Evolutionary conservation across 2,329 filamentous ascomycete genomes (phyloP), one percentile per base, ranked within the genome.

Genomic region (Mollisia scopiformis): DNA sequence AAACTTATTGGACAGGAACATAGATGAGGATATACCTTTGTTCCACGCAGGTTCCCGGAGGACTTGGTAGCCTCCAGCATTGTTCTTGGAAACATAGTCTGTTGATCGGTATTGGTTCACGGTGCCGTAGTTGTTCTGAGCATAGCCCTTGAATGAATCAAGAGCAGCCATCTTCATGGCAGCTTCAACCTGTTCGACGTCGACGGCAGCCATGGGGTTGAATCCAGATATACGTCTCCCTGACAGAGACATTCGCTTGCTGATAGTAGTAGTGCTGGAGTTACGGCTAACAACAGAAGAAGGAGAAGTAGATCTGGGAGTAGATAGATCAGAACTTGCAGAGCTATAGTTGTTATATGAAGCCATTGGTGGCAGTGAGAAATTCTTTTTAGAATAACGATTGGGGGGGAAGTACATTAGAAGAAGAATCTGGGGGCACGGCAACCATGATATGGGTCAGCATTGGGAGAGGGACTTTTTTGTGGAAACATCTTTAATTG

Each of bases 1-100:
- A 19, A 49, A 16, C 23, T n/a, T n/a, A n/a, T n/a, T 31, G 49
- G 7, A 31, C 39, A 37, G 47, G 27, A 61, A 41, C 39, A 41
- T 35, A 55, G 39, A 51, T 57, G 52, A 28, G 35, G 60, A 74
- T 76, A 72, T 77, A 87, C 86, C 85, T 79, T 87, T 88, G 72
- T 88, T 88, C 84, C 85, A 88, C 52, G 84, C 77, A 63, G 86
- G 84, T 73, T 88, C 84, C 55, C 80, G 77, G 60, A 88, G 77
- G 60, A 88, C 77, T 75, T 88, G 86, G 73, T 86, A 86, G 66
- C 85, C 86, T 62, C 76, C 76, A 64, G 86, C 85, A 67, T 80
- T 75, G 58, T 76, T 73, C 70, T 84, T 75, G 50, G 79, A 66
- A 52, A 85, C 68, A 72, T 87, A 85, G 64, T 87, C 80, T 49